Percentiles rank a stretch among this genome's conserved stretches.
These are phyloP conservation scores for Heliosperma pusillum DNA, from an alignment of 148 eudicot species.

Conservation along the genomic window DNA sequence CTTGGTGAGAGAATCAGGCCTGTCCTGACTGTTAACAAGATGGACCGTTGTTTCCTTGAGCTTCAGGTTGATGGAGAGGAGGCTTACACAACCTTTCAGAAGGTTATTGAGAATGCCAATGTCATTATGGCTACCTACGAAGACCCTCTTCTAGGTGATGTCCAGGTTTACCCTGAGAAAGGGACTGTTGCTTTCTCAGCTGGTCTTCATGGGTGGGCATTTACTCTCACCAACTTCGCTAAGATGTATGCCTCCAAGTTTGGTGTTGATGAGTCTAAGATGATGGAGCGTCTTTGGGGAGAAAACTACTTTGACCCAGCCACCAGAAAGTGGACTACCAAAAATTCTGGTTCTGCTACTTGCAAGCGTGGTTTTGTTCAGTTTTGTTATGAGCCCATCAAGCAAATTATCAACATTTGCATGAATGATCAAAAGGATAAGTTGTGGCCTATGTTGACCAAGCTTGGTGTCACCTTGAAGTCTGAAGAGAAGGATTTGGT, in stretches of 20 bases:
- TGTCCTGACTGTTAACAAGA: slow-evolving; percentile 83
- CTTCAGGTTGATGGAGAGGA: slow-evolving; percentile 89
- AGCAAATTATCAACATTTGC: slow-evolving; percentile 69
- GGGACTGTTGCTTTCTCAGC: slow-evolving; percentile 92
- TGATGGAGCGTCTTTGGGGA: slow-evolving; percentile 93
- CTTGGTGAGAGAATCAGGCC: slow-evolving; percentile 82
- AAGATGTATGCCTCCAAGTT: slow-evolving; percentile 80
- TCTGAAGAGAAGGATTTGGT: slow-evolving; percentile 64
- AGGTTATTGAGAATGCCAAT: slow-evolving; percentile 80
- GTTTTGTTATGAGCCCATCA: slow-evolving; percentile 83
- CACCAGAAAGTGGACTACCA: slow-evolving; percentile 78
- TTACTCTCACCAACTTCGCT: slow-evolving; percentile 67
- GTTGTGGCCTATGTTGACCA: slow-evolving; percentile 73
- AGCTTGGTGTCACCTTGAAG: slow-evolving; percentile 65
- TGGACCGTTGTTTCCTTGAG: slow-evolving; percentile 91
- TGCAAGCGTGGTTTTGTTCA: slow-evolving; percentile 91
- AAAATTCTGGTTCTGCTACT: slow-evolving; percentile 50
- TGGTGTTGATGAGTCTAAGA: slow-evolving; percentile 62
- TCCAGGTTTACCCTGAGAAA: slow-evolving; percentile 80
- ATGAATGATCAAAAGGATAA: slow-evolving; percentile 82
- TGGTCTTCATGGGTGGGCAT: slow-evolving; percentile 86
- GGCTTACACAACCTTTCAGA: slow-evolving; percentile 73
- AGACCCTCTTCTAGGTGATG: slow-evolving; percentile 76
- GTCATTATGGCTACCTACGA: slow-evolving; percentile 88
- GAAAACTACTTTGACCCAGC: slow-evolving; percentile 81